These are phyloP conservation scores for Globisporangium middletonii DNA, from an alignment of 352 stramenopile species.

Conservation along the genomic window DNA sequence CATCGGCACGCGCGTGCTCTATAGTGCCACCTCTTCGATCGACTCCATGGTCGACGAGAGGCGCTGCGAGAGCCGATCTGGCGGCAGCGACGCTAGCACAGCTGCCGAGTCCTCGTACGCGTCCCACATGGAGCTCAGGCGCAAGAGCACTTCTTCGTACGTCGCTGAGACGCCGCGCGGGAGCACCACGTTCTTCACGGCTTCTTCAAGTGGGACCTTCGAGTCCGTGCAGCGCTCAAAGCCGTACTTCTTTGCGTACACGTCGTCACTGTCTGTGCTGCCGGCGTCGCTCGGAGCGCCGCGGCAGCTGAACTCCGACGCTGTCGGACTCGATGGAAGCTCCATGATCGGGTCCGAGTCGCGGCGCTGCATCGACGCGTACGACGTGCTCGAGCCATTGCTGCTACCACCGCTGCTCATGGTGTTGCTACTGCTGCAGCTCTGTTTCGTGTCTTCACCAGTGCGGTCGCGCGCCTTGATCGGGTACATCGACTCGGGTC, in stretches of 20 bases:
- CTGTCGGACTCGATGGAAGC: constrained; percentile 29
- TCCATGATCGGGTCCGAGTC: constrained; percentile 41
- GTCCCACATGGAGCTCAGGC: constrained; percentile 77
- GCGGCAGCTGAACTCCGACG: constrained; percentile 27
- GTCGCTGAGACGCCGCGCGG: constrained; percentile 43
- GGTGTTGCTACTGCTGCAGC: constrained; percentile 6
- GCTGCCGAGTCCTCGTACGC: constrained; percentile 55
- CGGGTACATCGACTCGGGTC: neutral
- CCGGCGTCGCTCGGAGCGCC: constrained; percentile 2
- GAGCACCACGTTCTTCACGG: constrained; percentile 76
- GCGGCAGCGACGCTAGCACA: constrained; percentile 37
- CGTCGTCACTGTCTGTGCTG: constrained; percentile 34
- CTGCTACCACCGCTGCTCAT: constrained; percentile 7
- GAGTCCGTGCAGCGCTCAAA: constrained; percentile 66
- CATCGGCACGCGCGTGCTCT: neutral
- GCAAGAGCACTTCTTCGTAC: constrained; percentile 69
- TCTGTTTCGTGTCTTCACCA: neutral
- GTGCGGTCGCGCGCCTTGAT: neutral
- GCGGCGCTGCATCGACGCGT: constrained; percentile 44
- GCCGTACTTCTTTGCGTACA: constrained; percentile 36
- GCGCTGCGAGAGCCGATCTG: constrained; percentile 42
- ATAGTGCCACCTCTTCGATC: constrained; percentile 15
- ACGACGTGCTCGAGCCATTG: constrained; percentile 29
- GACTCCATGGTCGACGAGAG: constrained; percentile 24
- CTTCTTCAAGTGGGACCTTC: constrained; percentile 59